Evolutionary conservation across 176 grass and related monocot species (phyloP).

Genomic region (Rhipidocladum racemiflorum): DNA sequence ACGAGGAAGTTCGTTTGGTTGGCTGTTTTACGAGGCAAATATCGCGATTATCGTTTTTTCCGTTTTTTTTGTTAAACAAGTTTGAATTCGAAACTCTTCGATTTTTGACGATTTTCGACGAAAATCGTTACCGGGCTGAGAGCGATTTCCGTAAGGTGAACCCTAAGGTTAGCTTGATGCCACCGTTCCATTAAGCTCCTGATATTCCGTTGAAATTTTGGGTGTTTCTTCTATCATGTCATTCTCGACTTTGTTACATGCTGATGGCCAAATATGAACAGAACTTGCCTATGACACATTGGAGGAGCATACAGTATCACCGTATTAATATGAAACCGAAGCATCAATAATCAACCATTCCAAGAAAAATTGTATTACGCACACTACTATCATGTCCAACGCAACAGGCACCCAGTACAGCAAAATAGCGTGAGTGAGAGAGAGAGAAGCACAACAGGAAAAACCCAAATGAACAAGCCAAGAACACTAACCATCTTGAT

Average conservation of each 20-base stretch:
- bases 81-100: too few relatives aligned
- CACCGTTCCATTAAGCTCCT: too few relatives aligned
- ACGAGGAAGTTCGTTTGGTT: too few relatives aligned
- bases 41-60: too few relatives aligned
- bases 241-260: not conserved
- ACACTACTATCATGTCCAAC: not conserved
- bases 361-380: not conserved
- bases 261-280: not conserved
- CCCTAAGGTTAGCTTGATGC: too few relatives aligned
- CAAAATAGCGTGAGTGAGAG: too few relatives aligned
- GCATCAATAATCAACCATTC: not conserved
- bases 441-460: not conserved
- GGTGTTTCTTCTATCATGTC: not conserved
- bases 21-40: too few relatives aligned
- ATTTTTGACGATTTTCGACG: too few relatives aligned
- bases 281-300: not conserved
- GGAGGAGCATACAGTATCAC: not conserved
- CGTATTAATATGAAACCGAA: not conserved
- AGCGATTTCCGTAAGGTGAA: too few relatives aligned
- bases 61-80: too few relatives aligned
- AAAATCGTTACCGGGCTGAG: too few relatives aligned
- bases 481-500: conserved; percentile 49
- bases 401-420: not conserved
- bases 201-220: too few relatives aligned
- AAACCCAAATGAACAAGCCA: not conserved